Evolutionary conservation across 306 rosid species (phyloP).

Genomic region (Trifolium pratense): DNA sequence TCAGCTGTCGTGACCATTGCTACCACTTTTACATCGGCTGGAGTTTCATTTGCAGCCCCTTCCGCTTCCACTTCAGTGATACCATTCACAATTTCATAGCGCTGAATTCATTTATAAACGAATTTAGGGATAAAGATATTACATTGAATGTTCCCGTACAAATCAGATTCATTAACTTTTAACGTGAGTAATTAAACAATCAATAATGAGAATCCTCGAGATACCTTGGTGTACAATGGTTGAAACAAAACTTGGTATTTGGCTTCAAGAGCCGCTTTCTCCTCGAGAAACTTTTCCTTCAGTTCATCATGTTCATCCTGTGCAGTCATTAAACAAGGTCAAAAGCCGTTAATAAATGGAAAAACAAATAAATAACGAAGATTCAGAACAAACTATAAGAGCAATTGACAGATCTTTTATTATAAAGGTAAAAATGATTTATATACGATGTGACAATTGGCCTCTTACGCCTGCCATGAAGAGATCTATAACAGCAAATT

Average conservation of each 20-base stretch:
- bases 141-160: conserved; percentile 2
- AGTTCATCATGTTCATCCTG: conserved; percentile 78
- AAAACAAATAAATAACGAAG: not conserved
- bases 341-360: not conserved
- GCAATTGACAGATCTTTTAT: not conserved
- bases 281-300: conserved; percentile 75
- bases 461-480: not conserved
- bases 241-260: conserved; percentile 80
- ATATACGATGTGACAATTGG: not conserved
- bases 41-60: conserved; percentile 49
- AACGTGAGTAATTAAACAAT: not conserved
- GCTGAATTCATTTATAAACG: conserved; percentile 47
- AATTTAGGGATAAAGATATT: not conserved
- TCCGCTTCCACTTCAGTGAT: conserved; percentile 63
- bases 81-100: conserved; percentile 73
- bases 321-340: conserved; percentile 5
- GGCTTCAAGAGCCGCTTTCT: conserved; percentile 83
- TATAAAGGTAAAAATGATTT: too few relatives aligned
- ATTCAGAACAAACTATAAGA: too few relatives aligned
- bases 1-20: not conserved
- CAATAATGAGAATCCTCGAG: not conserved
- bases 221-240: conserved; percentile 78
- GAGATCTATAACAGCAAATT: not conserved
- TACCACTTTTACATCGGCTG: not conserved
- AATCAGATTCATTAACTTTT: too few relatives aligned